Evolutionary conservation across 2,329 filamentous ascomycete genomes (phyloP), one percentile per base, ranked within the genome.

Genomic region (Lachnellula suecica): DNA sequence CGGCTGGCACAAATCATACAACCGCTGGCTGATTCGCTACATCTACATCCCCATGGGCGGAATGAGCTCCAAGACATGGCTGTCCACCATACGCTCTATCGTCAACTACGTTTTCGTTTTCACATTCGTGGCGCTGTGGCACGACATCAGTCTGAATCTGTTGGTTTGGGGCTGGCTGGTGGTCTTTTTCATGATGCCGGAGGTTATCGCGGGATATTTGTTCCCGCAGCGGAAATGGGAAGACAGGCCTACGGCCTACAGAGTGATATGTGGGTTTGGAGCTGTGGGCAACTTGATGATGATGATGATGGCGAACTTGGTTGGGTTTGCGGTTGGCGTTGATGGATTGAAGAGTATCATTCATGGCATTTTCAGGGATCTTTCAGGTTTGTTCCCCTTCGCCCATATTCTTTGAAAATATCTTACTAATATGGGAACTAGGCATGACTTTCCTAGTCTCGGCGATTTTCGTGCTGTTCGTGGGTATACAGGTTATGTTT

Each of bases 151-250:
- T 72, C 81, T 97, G 25, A 83, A 88, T 9, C 77, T 99, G 35
- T 79, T 99, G 27, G 87, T 96, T 70, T 99, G 94, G 94, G 93
- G 94, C 24, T 99, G 94, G 94, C 79, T 99, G 35, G 84, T 99
- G 58, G 92, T 95, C 0, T 74, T 97, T 22, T 99, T 99, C 72
- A 90, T 99, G 70, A 69, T 97, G 6, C 94, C 94, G 0, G 94
- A 99, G 74, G 82, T 93, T 61, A 73, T 88, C 7, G 91, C 84
- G 0, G 76, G 77, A 0, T 74, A 83, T 35, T 53, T 92, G 0
- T 96, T 99, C 69, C 92, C 93, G 0, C 68, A 59, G 20, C 75
- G 79, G 47, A 78, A 77, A 37, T 97, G 88, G 84, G 83, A 84
- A 62, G 73, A 77, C 20, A 74, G 78, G 0, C 89, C 89, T 2